Percentiles rank a stretch among this genome's conserved stretches.
Evolutionary conservation across 495 filamentous ascomycete species (phyloP).

Genomic region (Penicillium angulare): DNA sequence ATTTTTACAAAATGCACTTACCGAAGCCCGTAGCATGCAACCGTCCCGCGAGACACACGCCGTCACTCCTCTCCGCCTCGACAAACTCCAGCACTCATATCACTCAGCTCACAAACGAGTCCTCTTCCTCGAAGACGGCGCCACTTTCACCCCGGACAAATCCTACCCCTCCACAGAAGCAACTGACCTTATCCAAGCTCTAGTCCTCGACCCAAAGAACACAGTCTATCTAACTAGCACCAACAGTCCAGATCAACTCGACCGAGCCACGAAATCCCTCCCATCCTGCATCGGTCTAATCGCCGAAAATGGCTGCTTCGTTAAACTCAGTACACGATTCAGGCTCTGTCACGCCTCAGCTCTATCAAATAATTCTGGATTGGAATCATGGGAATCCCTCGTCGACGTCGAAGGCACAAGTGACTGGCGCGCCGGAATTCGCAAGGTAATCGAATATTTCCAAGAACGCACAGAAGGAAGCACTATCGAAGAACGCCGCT

Average conservation of each 20-base stretch:
- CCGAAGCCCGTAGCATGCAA: conserved; percentile 65
- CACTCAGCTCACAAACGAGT: conserved; percentile 56
- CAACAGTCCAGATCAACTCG: conserved; percentile 74
- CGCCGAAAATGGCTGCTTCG: conserved; percentile 85
- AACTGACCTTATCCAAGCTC: conserved; percentile 63
- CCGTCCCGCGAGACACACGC: conserved; percentile 66
- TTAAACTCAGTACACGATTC: conserved; percentile 48
- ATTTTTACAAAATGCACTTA: conserved; percentile 57
- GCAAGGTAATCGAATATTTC: conserved; percentile 75
- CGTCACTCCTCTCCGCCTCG: conserved; percentile 67
- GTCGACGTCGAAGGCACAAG: conserved; percentile 61
- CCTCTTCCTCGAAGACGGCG: conserved; percentile 82
- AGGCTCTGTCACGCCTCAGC: neutral
- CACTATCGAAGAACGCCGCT: conserved; percentile 72
- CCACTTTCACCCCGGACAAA: conserved; percentile 65
- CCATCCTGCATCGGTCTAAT: conserved; percentile 69
- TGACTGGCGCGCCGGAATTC: conserved; percentile 71
- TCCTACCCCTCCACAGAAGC: conserved; percentile 64
- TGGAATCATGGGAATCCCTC: conserved; percentile 62
- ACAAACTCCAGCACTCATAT: conserved; percentile 59
- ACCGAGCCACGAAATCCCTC: conserved; percentile 61
- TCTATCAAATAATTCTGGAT: neutral
- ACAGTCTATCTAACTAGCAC: conserved; percentile 82
- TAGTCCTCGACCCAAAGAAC: conserved; percentile 68
- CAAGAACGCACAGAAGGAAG: conserved; percentile 80